phyloP scores from a whole-genome alignment of 2,329 filamentous ascomycete species.

The Purpureocillium lavendulum region DNA sequence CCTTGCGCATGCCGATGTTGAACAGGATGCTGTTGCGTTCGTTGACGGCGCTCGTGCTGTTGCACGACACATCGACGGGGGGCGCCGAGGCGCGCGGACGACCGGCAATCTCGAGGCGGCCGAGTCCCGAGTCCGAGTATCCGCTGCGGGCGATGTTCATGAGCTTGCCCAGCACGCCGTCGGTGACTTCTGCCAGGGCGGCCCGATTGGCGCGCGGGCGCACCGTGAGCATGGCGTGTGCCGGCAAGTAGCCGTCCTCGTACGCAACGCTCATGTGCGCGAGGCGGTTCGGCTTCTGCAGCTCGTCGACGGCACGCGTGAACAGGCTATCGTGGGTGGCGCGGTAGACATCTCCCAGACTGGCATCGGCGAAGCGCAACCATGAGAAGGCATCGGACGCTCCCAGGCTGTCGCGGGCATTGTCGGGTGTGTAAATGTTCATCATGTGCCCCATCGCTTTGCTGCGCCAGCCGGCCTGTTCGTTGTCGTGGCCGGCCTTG shows the following conservation, averaged over 20 bases:
- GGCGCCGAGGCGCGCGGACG: conserved; percentile 75
- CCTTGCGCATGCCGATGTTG: conserved; percentile 66
- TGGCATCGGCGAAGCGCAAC: conserved; percentile 77
- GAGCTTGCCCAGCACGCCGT: conserved; percentile 66
- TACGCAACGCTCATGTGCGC: conserved; percentile 62
- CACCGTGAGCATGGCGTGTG: conserved; percentile 77
- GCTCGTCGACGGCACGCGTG: conserved; percentile 59
- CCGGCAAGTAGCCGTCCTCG: conserved; percentile 60
- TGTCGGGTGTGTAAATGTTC: conserved; percentile 82
- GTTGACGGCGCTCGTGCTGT: conserved; percentile 52
- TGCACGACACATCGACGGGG: conserved; percentile 73
- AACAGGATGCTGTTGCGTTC: conserved; percentile 73
- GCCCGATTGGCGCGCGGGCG: conserved; percentile 57
- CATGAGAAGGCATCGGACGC: conserved; percentile 71
- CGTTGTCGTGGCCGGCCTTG: conserved; percentile 65
- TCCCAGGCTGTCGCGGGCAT: conserved; percentile 57
- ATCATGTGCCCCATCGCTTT: conserved; percentile 73
- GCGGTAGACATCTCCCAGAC: conserved; percentile 61
- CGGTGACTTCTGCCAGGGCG: conserved; percentile 62
- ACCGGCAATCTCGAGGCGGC: conserved; percentile 72
- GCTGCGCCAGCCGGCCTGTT: conserved; percentile 67
- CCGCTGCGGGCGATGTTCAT: conserved; percentile 66
- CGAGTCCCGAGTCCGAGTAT: conserved; percentile 63
- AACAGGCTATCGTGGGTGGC: conserved; percentile 65
- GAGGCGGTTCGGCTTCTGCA: conserved; percentile 48